Evolutionary conservation across 1,284 basidiomycete species (phyloP).

Genomic region (Phenoliferia sp.): DNA sequence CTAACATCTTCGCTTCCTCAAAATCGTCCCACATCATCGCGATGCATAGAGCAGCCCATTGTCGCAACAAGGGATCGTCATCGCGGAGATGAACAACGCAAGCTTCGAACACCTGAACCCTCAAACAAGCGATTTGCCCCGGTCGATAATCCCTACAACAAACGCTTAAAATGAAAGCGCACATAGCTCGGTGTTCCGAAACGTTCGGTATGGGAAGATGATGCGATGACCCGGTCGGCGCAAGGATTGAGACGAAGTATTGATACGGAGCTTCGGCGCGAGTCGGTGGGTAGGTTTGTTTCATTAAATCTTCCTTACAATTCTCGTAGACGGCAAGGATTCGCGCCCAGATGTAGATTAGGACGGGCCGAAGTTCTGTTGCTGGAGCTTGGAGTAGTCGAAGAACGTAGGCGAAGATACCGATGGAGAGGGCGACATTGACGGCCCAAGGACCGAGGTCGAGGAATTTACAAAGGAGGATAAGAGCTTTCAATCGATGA

Average conservation of each 20-base stretch:
- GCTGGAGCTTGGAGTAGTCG: conserved; percentile 93
- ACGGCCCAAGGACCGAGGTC: conserved; percentile 99
- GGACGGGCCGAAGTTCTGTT: conserved; percentile 89
- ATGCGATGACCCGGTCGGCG: conserved; percentile 51
- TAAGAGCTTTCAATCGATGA: conserved; percentile 89
- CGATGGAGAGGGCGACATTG: conserved; percentile 92
- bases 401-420: conserved; percentile 98
- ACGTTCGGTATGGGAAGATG: conserved; percentile 68
- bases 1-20: conserved; percentile 83
- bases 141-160: conserved; percentile 81
- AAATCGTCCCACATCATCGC: conserved; percentile 92
- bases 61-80: conserved; percentile 80
- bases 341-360: conserved; percentile 98
- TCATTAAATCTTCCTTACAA: conserved; percentile 85
- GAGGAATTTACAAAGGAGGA: conserved; percentile 94
- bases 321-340: conserved; percentile 92
- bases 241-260: conserved; percentile 79
- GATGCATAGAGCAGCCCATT: conserved; percentile 92
- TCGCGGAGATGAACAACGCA: conserved; percentile 78
- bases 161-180: conserved; percentile 91
- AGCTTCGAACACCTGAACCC: conserved; percentile 78
- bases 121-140: conserved; percentile 80
- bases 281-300: conserved; percentile 52
- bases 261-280: conserved; percentile 44
- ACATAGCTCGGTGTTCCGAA: conserved; percentile 97